Evolutionary conservation across 257 asterid genomes (phyloP), one percentile per base, ranked within the genome.

Genomic region (Henckelia pumila): DNA sequence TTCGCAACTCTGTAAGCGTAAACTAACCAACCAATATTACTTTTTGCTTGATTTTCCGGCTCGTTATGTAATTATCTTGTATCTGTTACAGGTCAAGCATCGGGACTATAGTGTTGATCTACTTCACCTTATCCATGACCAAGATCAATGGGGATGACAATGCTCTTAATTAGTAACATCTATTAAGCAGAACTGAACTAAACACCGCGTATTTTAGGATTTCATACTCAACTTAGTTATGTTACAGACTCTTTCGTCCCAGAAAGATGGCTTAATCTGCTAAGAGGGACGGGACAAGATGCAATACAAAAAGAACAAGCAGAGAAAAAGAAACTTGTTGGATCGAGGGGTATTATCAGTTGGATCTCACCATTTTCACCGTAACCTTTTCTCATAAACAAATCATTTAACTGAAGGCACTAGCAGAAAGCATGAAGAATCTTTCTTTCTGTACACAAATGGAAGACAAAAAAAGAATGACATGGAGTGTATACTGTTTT

Each of bases 1-100:
- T 92, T 89, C 64, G 98, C 98, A 33, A 84, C 98, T 17, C 67
- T 87, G 95, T 87, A 78, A 80, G 95, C 65, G 52, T 13, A 62
- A 28, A 28, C n/a, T n/a, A 11, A 13, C 11, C 4, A 5, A 17
- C 6, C 20, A 47, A 16, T 4, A 13, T 13, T 40, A 14, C n/a
- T 40, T 8, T 2, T 17, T 25, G 29, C 30, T 21, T 25, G n/a
- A n/a, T 67, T 55, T n/a, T 52, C 26, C 32, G 25, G 8, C 11
- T 33, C 9, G 14, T 2, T 40, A 3, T 13, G 66, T 50, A 30
- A 30, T 22, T 22, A 52, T 53, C 53, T 55, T 13, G 53, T 32
- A 25, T 67, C 50, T 56, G 56, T 74, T 32, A 61, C 71, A 74
- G 78, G 70, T 68, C 78, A 55, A 37, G 78, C 57, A n/a, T 74